Percentiles rank a stretch among this genome's conserved stretches.
phyloP scores from a whole-genome alignment of 441 rosid genomes.

The Gossypium gossypioides region DNA sequence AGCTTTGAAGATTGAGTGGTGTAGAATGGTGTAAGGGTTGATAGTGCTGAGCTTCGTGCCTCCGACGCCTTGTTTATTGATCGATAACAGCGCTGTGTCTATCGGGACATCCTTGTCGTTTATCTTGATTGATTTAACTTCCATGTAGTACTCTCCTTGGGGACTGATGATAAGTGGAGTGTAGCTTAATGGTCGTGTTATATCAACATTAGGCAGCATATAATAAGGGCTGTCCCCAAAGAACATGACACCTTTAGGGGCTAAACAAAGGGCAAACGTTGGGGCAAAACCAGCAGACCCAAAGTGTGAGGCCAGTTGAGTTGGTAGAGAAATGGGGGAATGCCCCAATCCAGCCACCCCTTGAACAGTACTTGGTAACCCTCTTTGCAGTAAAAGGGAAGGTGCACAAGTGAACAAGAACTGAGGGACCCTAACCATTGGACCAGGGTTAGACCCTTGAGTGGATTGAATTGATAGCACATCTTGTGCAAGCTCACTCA shows the following conservation, averaged over 20 bases:
- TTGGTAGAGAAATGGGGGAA: conserved; percentile 20
- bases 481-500: conserved; percentile 30
- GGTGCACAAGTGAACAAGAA: conserved; percentile 26
- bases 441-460: conserved; percentile 18
- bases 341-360: conserved; percentile 24
- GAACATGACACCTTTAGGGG: conserved; percentile 19
- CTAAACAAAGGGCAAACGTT: conserved; percentile 23
- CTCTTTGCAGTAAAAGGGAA: conserved; percentile 9
- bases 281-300: conserved; percentile 24
- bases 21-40: conserved; percentile 9
- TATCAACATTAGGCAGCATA: conserved; percentile 17
- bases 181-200: conserved; percentile 11
- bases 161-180: conserved; percentile 21
- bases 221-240: conserved; percentile 26
- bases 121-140: conserved; percentile 17
- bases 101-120: conserved; percentile 15
- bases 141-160: conserved; percentile 24
- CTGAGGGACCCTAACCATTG: conserved; percentile 5
- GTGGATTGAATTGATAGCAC: conserved; percentile 24
- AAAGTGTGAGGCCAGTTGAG: conserved; percentile 23
- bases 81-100: background rate
- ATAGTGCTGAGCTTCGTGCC: conserved; percentile 12
- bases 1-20: conserved; percentile 5
- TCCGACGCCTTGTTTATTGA: background rate
- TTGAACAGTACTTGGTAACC: conserved; percentile 17